Conservation (phyloP, 352 stramenopile species). For the Nothophytophthora sp. region DNA sequence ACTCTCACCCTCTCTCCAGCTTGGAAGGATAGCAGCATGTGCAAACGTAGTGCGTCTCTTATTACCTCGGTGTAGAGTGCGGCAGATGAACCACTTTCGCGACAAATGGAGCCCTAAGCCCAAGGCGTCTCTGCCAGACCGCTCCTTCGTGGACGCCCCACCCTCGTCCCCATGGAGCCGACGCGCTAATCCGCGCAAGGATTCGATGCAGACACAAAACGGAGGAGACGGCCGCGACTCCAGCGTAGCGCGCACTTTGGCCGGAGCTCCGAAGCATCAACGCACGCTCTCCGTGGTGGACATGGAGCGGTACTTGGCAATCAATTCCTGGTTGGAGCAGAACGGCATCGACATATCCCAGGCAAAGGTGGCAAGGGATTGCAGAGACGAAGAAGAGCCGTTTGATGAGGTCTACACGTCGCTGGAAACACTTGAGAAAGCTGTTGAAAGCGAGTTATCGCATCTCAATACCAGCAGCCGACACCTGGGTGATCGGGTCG, state of each 20-base stretch:
- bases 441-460: conserved; percentile 37
- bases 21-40: too few species aligned
- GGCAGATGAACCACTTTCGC: conserved; percentile 52
- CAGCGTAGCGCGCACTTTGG: conserved; percentile 4
- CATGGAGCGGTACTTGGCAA: conserved; percentile 48
- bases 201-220: not conserved
- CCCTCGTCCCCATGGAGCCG: conserved; percentile 18
- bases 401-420: conserved; percentile 55
- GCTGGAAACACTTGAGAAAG: conserved; percentile 38
- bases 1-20: too few species aligned
- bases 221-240: conserved; percentile 9
- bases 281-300: conserved; percentile 30
- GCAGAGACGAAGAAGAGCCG: conserved; percentile 9
- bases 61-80: conserved; percentile 37
- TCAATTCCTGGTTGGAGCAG: conserved; percentile 42
- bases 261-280: conserved; percentile 5
- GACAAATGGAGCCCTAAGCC: conserved; percentile 49
- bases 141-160: conserved; percentile 14
- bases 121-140: conserved; percentile 15
- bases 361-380: not conserved
- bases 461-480: conserved; percentile 10
- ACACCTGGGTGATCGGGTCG: not conserved
- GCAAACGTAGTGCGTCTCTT: too few species aligned
- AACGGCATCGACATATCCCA: conserved; percentile 40
- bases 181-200: conserved; percentile 14